Percentiles rank a stretch among this genome's conserved stretches.
Conservation (phyloP, 2,329 filamentous ascomycete genomes). For the Stemphylium beticola region DNA sequence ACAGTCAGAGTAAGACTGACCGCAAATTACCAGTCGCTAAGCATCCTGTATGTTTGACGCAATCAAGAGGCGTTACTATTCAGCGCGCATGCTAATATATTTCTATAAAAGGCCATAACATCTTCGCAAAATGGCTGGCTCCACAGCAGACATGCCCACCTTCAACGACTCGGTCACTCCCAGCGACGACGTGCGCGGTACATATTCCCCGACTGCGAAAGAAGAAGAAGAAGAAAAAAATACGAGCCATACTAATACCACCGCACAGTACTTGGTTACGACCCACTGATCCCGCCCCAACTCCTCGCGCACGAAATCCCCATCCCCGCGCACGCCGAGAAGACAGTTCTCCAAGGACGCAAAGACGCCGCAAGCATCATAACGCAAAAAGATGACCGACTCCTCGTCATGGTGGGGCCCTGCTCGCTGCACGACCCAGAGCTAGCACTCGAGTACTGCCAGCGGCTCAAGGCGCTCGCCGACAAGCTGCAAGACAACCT, state of each 20-base stretch:
- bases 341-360: constrained; percentile 74
- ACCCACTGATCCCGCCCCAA: constrained; percentile 87
- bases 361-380: constrained; percentile 75
- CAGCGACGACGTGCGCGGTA: constrained; percentile 62
- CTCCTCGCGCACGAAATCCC: constrained; percentile 88
- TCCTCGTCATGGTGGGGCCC: constrained; percentile 92
- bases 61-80: not conserved
- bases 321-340: constrained; percentile 62
- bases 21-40: constrained; percentile 17
- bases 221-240: not conserved
- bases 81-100: constrained; percentile 14
- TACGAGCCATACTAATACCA: constrained; percentile 26
- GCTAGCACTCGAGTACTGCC: constrained; percentile 86
- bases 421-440: constrained; percentile 97
- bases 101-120: constrained; percentile 1
- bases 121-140: constrained; percentile 16
- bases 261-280: constrained; percentile 81
- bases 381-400: constrained; percentile 79
- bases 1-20: constrained; percentile 22
- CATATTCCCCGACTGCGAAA: not conserved
- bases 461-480: constrained; percentile 75
- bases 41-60: constrained; percentile 9
- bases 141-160: constrained; percentile 38
- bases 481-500: constrained; percentile 83
- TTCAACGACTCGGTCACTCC: constrained; percentile 38